Base-by-base conservation (phyloP, 768 basidiomycete species). In the Lenzites betulinus region DNA sequence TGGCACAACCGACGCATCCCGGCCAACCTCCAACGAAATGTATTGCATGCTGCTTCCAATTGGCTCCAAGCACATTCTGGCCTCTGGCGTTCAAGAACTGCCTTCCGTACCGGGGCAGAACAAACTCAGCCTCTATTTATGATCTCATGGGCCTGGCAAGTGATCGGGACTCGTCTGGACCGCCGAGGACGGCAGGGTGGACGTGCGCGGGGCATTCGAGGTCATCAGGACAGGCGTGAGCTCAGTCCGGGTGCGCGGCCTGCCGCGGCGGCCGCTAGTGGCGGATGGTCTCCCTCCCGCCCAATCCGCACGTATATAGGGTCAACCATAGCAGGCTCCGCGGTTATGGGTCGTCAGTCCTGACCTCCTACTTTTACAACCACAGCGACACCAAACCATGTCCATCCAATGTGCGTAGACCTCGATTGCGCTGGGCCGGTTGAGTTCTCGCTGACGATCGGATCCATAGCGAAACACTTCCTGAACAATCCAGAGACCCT, bases 401-500 rank as follows among this genome's bases (percentile, higher is more conserved):
- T 58, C 56, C 22, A 30, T 58, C 28, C 48, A 33, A 26, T 43
- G 56, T 58, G 39, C 26, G 56, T 50, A 1, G 1, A 7, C 36
- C 20, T 7, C 8, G 1, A 15, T 3, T 33, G 7, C 20, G 15
- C 7, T 15, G 5, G 47, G 51, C 11, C 51, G 4, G 11, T n/a
- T n/a, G n/a, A n/a, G n/a, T 26, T 9, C 22, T 22, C 20, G 35
- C 46, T 59, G 38, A 52, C 36, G 22, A 16, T 20, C 25, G 30
- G n/a, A n/a, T n/a, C 7, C 28, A 12, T 51, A 75, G 74, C 71
- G 43, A 95, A 96, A 68, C 95, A 97, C 77, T 84, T 97, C 63
- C 64, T 91, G 62, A 94, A 95, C 74, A 70, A 80, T 3, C 80
- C 93, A 1, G 75, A 83, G 36, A 77, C 84, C 2, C 81, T 95